These are phyloP conservation scores for Tetrastigma voinierianum DNA, from an alignment of 164 flowering plant genomes.

Conservation along the genomic window DNA sequence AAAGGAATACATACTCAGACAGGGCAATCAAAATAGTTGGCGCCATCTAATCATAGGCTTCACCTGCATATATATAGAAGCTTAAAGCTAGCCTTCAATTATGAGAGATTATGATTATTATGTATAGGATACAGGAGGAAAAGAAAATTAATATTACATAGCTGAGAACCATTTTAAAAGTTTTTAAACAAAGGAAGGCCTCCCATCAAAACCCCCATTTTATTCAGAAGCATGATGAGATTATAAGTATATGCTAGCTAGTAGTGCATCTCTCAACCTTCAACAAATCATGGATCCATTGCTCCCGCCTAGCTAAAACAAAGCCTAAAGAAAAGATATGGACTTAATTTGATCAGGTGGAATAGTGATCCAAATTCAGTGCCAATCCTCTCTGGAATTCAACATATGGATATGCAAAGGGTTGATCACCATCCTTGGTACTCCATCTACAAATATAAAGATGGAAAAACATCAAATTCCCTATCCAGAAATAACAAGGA, in stretches of 20 bases:
- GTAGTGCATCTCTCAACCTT: too few species aligned
- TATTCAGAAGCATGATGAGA: background rate
- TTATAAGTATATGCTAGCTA: too few species aligned
- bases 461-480: background rate
- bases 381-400: constrained; percentile 55
- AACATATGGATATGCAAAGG: constrained; percentile 64
- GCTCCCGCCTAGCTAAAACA: too few species aligned
- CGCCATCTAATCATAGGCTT: too few species aligned
- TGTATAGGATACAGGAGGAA: background rate
- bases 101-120: background rate
- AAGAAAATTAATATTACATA: background rate
- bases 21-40: too few species aligned
- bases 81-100: too few species aligned
- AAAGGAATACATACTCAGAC: too few species aligned
- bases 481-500: too few species aligned
- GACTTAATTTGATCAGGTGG: constrained; percentile 1
- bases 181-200: background rate
- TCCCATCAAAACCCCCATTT: background rate
- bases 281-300: too few species aligned
- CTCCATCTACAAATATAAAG: constrained; percentile 39
- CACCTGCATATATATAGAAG: too few species aligned
- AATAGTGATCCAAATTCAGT: constrained; percentile 23
- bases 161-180: background rate
- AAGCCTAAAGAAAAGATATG: constrained; percentile 1
- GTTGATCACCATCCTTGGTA: constrained; percentile 42